Evolutionary conservation across 371 early-diverging fungal genomes (phyloP).

Genomic region (Lichtheimia ornata): DNA sequence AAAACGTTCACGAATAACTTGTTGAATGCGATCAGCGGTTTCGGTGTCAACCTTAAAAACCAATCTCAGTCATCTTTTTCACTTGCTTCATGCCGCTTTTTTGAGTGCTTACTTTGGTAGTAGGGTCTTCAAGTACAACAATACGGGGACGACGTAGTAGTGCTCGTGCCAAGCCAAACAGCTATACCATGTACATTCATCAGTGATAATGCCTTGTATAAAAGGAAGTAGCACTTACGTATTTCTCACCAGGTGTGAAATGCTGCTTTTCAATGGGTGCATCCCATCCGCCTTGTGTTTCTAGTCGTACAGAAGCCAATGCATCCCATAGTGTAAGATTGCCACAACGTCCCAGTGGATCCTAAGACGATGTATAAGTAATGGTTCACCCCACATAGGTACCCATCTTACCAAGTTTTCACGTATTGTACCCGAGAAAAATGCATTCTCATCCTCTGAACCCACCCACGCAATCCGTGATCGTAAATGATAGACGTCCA

Average conservation of each 20-base stretch:
- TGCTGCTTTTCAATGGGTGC: slow-evolving; percentile 72
- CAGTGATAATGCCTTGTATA: neutral
- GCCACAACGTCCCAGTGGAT: slow-evolving; percentile 71
- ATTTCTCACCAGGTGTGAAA: slow-evolving; percentile 86
- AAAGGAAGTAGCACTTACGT: slow-evolving; percentile 18
- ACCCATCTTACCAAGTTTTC: slow-evolving; percentile 44
- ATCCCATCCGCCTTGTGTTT: slow-evolving; percentile 68
- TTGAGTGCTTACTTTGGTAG: slow-evolving; percentile 24
- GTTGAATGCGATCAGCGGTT: slow-evolving; percentile 79
- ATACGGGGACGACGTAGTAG: slow-evolving; percentile 72
- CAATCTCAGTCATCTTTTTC: neutral
- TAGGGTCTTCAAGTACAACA: slow-evolving; percentile 89
- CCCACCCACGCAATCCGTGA: slow-evolving; percentile 78
- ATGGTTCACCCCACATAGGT: neutral
- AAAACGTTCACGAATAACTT: slow-evolving; percentile 86
- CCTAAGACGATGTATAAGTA: slow-evolving; percentile 26
- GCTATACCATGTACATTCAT: slow-evolving; percentile 24
- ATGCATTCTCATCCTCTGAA: slow-evolving; percentile 88
- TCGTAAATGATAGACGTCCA: slow-evolving; percentile 78
- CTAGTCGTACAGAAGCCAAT: slow-evolving; percentile 73
- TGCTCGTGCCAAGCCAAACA: slow-evolving; percentile 86
- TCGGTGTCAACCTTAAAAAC: slow-evolving; percentile 70
- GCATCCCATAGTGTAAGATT: slow-evolving; percentile 88
- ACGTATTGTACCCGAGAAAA: slow-evolving; percentile 82
- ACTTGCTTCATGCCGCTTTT: neutral